Percentiles rank a stretch among this genome's conserved stretches.
phyloP scores from a whole-genome alignment of 805 yeast genomes.

The Brettanomyces nanus region DNA sequence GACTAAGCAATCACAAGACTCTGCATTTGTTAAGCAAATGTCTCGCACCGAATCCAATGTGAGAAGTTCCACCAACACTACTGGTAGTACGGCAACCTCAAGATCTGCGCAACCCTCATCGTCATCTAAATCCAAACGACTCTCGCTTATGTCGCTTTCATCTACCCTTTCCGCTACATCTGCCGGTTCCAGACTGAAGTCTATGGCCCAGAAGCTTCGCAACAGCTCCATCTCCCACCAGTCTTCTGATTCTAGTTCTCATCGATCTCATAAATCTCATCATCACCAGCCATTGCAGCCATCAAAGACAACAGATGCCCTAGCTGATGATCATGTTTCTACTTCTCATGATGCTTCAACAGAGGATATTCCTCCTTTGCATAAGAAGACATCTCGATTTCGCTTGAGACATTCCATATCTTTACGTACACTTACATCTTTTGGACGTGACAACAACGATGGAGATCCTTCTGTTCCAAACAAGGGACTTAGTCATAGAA shows the following conservation, averaged over 20 bases:
- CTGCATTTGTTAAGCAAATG: no score
- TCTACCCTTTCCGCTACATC: slow-evolving; percentile 2
- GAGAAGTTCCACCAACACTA: no score
- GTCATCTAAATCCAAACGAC: slow-evolving; percentile 1
- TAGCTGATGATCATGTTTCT: background rate
- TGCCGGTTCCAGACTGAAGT: slow-evolving; percentile 1
- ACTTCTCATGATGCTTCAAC: no score
- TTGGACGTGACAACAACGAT: slow-evolving; percentile 5
- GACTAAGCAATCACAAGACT: no score
- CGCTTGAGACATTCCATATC: slow-evolving; percentile 25
- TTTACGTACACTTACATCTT: slow-evolving; percentile 19
- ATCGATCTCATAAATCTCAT: background rate
- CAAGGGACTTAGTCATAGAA: background rate
- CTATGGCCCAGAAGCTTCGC: slow-evolving; percentile 1
- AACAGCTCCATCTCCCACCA: background rate
- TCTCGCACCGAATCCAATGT: no score
- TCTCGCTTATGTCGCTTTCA: slow-evolving; percentile 1
- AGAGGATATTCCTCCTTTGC: background rate
- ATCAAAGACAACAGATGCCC: background rate
- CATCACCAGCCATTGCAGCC: background rate
- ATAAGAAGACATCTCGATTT: slow-evolving; percentile 17
- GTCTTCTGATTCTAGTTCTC: background rate
- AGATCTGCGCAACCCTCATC: background rate
- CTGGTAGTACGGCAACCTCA: background rate
- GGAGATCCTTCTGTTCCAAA: background rate